Base-by-base conservation (phyloP, 768 basidiomycete genomes). In the Trichaptum fuscoviolaceum region DNA sequence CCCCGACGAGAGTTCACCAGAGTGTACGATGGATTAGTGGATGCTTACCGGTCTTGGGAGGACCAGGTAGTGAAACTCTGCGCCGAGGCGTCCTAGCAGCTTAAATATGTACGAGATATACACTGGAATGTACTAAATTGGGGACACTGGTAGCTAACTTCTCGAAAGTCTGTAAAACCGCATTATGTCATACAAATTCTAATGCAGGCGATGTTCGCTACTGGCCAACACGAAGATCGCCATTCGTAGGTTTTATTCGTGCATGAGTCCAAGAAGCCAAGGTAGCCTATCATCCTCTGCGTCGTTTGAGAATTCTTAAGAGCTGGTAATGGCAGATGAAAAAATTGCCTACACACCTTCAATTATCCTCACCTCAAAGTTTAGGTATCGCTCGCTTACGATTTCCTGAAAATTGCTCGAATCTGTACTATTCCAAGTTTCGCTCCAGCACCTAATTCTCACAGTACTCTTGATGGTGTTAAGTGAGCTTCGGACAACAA, bases 41-140 rank as follows among this genome's bases (percentile, higher is more conserved):
- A 75, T 27, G 68, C 77, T 9, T 91, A 90, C 73, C 77, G 79
- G 64, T 70, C 75, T 63, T 89, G 87, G 70, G 90, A 92, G 73
- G 80, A 82, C 60, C 75, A 76, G 64, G 83, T 85, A 15, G 75
- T 84, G 26, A 64, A 69, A 60, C 36, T 70, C 36, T 75, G 72
- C 65, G 70, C 30, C 57, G 64, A 58, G 59, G 7, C 63, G 30
- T 8, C 8, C 30, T 30, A 30, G 30, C 30, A 30, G 8, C 30
- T 30, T 30, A 30, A 30, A 30, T 30, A 30, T 30, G 30, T 30
- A 30, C 30, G 30, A 30, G 30, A 30, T 30, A 30, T 30, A 30
- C 8, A 30, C 30, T 30, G 30, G 30, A 30, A 30, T 30, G 30
- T 30, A 30, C 8, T 30, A 30, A 30, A 30, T 30, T 3, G 30